Percentiles rank a stretch among this genome's conserved stretches.
These are phyloP conservation scores for Margaritispora aquatica DNA, from an alignment of 495 filamentous ascomycete species.

Conservation along the genomic window DNA sequence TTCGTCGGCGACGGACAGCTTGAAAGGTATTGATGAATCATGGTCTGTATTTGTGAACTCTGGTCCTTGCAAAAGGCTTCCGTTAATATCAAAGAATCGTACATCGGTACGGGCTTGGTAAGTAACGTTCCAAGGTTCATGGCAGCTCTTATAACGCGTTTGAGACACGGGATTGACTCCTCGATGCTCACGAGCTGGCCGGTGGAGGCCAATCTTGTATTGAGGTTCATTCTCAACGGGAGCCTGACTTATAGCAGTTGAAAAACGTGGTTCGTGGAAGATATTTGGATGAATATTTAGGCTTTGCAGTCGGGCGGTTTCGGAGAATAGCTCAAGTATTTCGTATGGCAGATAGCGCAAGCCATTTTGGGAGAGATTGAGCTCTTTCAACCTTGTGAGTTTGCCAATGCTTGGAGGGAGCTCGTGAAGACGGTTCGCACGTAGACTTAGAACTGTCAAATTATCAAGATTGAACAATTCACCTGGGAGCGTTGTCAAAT, in stretches of 20 bases:
- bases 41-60: conserved; percentile 13
- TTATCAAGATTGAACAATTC: conserved; percentile 47
- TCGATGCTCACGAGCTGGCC: not conserved
- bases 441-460: conserved; percentile 64
- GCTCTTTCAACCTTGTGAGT: conserved; percentile 53
- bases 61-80: conserved; percentile 17
- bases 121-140: conserved; percentile 11
- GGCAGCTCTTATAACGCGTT: not conserved
- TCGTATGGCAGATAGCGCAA: conserved; percentile 66
- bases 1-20: conserved; percentile 2
- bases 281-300: conserved; percentile 42
- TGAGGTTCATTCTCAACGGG: not conserved
- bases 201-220: conserved; percentile 23
- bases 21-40: not conserved
- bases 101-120: conserved; percentile 20
- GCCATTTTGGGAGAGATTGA: conserved; percentile 68
- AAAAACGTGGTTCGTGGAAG: conserved; percentile 31
- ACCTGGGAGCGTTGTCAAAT: conserved; percentile 43
- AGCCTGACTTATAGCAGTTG: not conserved
- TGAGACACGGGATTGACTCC: not conserved
- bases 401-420: conserved; percentile 61
- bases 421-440: conserved; percentile 59
- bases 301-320: conserved; percentile 27
- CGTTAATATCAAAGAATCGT: conserved; percentile 19
- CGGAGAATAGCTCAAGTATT: conserved; percentile 51